Evolutionary conservation across 495 filamentous ascomycete genomes (phyloP).

Genomic region (Penicillium odoratum): DNA sequence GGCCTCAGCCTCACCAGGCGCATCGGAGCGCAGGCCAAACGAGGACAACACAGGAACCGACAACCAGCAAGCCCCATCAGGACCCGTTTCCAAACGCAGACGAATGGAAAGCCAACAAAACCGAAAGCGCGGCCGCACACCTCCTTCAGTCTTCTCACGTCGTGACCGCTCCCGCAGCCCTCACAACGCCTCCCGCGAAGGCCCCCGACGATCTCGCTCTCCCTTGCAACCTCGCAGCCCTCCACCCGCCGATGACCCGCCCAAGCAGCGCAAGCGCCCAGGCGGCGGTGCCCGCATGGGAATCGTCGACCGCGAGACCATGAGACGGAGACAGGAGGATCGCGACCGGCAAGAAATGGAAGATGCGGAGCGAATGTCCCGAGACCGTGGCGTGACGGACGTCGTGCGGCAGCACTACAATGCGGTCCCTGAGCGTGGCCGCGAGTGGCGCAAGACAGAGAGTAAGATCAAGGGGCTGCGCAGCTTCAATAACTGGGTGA

Average conservation of each 20-base stretch:
- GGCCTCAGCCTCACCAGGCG: slow-evolving; percentile 3
- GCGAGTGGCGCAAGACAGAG: slow-evolving; percentile 91
- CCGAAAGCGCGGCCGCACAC: slow-evolving; percentile 38
- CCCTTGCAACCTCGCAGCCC: slow-evolving; percentile 40
- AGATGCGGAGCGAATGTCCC: slow-evolving; percentile 48
- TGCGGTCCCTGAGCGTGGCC: slow-evolving; percentile 80
- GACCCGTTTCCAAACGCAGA: slow-evolving; percentile 39
- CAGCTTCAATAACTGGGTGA: slow-evolving; percentile 98
- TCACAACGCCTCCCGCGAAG: slow-evolving; percentile 27
- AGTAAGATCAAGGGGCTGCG: slow-evolving; percentile 91
- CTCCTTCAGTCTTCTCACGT: slow-evolving; percentile 45
- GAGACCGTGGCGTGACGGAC: slow-evolving; percentile 67
- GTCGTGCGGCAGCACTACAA: slow-evolving; percentile 94
- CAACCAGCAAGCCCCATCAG: slow-evolving; percentile 19
- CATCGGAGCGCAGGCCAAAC: slow-evolving; percentile 26
- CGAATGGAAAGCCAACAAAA: slow-evolving; percentile 46
- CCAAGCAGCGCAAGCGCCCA: slow-evolving; percentile 80
- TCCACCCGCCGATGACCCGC: slow-evolving; percentile 40
- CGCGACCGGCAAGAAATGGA: slow-evolving; percentile 60
- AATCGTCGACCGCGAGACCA: slow-evolving; percentile 65
- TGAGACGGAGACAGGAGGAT: slow-evolving; percentile 65
- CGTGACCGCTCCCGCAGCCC: slow-evolving; percentile 39
- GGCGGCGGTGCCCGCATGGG: slow-evolving; percentile 78
- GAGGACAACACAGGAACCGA: slow-evolving; percentile 24
- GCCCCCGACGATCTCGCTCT: slow-evolving; percentile 37